Base-by-base conservation (phyloP, 495 filamentous ascomycete genomes). In the Penicillium goetzii region DNA sequence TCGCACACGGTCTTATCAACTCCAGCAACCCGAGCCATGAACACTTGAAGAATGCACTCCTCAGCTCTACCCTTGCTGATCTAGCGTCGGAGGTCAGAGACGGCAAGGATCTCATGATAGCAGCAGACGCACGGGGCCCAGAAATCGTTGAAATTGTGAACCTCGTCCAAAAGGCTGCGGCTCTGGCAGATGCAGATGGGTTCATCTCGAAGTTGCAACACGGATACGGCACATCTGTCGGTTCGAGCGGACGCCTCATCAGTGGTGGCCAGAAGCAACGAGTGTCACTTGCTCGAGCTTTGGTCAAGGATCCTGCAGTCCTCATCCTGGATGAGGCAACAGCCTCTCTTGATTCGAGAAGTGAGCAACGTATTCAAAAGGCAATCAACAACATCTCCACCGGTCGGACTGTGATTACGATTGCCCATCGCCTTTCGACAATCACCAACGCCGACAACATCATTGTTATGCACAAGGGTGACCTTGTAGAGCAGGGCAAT, bases 241-340 rank as follows among this genome's bases (percentile, higher is more conserved):
- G 88, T 0, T 73, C 78, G 2, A 83, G 82, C 54, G 88, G 87
- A 8, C 76, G 78, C 1, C 78, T 84, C 21, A 82, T 91, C 36
- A 88, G 84, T 19, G 85, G 85, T 32, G 86, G 86, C 2, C 86
- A 91, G 63, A 85, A 85, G 52, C 88, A 91, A 63, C 77, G 88
- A 23, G 70, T 90, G 7, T 80, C 89, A 11, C 86, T 93, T 56
- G 89, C 90, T 1, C 80, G 90, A 23, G 87, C 86, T 26, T 85
- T 92, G 32, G 83, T 96, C 58, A 90, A 91, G 68, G 82, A 91
- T 52, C 91, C 92, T 0, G 85, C 85, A n/a, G 88, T 97, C 59
- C 77, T 97, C 6, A 88, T 96, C 34, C 76, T 97, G 8, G 92
- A 96, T 68, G 92, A 96, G 73, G 92, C 92, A 19, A 95, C 91